Conservation (phyloP, 2,329 filamentous ascomycete genomes). For the Xylariales sp. region DNA sequence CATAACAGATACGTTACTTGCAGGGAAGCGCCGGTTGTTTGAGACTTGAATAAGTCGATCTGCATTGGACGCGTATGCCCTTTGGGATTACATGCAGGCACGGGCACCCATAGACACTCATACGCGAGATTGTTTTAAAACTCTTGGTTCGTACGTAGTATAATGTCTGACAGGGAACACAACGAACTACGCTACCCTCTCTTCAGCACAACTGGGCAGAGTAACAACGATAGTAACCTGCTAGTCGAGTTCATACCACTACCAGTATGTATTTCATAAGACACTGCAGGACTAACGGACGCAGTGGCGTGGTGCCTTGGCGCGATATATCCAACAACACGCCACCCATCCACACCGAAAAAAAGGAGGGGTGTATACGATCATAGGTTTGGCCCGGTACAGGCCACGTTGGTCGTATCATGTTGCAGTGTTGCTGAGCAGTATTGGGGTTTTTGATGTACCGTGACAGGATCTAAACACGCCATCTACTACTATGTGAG, state of each 20-base stretch:
- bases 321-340: neutral
- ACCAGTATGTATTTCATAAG: neutral
- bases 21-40: conserved; percentile 9
- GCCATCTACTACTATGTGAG: too few relatives aligned
- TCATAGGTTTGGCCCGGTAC: too few relatives aligned
- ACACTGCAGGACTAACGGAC: neutral
- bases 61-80: conserved; percentile 4
- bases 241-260: neutral
- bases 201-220: neutral
- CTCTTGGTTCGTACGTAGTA: neutral
- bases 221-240: neutral
- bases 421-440: too few relatives aligned
- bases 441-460: too few relatives aligned
- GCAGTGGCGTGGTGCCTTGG: neutral
- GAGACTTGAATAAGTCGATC: conserved; percentile 8
- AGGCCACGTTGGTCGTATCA: too few relatives aligned
- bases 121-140: conserved; percentile 19
- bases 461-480: too few relatives aligned
- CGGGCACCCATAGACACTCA: neutral
- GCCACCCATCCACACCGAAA: neutral
- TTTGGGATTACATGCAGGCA: conserved; percentile 1
- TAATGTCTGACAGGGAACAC: conserved; percentile 24
- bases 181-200: neutral
- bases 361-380: too few relatives aligned
- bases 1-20: conserved; percentile 2